Conservation (phyloP, 2,329 filamentous ascomycete species). For the Fusarium austroafricanum region DNA sequence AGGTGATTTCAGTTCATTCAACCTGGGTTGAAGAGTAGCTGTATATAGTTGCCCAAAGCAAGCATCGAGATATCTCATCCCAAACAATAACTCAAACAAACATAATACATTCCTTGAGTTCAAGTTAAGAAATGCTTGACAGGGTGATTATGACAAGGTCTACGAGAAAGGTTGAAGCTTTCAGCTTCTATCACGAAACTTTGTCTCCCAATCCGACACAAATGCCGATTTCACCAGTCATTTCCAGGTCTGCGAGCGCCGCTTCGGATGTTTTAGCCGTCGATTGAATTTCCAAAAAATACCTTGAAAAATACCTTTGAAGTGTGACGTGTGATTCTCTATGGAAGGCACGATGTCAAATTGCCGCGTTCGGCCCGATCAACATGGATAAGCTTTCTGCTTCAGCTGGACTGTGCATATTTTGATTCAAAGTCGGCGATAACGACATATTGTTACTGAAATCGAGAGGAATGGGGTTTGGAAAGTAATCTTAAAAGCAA, state of each 20-base stretch:
- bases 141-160: background rate
- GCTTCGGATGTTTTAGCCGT: background rate
- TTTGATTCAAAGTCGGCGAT: background rate
- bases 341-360: background rate
- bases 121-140: background rate
- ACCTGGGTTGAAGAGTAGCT: background rate
- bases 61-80: fast-evolving
- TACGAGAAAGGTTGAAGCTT: background rate
- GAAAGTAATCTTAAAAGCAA: fast-evolving
- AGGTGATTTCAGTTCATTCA: background rate
- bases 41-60: background rate
- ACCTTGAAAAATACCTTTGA: no score
- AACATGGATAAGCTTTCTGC: background rate
- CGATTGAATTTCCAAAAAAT: background rate
- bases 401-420: background rate
- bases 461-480: background rate
- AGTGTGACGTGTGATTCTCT: background rate
- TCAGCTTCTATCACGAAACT: background rate
- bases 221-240: background rate
- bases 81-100: background rate
- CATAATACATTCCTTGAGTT: background rate
- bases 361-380: background rate
- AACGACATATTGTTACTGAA: background rate
- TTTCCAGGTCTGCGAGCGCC: background rate
- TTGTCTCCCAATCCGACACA: background rate